These are phyloP conservation scores for Fusarium sp. DNA, from an alignment of 2,329 filamentous ascomycete species.

Conservation along the genomic window DNA sequence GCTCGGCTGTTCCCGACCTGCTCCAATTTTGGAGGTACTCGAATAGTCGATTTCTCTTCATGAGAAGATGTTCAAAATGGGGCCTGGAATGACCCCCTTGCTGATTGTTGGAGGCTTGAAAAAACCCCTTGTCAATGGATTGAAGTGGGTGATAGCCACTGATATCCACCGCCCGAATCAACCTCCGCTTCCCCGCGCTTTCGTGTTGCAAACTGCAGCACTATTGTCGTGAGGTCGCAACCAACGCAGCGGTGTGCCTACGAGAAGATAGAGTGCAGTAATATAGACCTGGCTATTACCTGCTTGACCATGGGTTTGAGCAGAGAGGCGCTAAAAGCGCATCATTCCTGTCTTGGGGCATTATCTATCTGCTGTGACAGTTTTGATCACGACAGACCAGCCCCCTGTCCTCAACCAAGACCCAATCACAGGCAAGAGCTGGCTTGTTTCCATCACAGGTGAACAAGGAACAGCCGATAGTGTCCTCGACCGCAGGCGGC, in stretches of 20 bases:
- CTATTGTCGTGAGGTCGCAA: constrained; percentile 29
- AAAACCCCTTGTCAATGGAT: constrained; percentile 12
- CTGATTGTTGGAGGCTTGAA: constrained; percentile 8
- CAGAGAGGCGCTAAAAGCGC: constrained; percentile 39
- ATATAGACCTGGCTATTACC: constrained; percentile 34
- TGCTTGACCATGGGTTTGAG: constrained; percentile 26
- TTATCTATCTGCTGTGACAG: constrained; percentile 41
- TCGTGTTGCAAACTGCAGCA: constrained; percentile 19
- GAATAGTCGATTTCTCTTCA: constrained; percentile 5
- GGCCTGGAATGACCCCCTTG: constrained; percentile 16
- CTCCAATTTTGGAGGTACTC: constrained; percentile 1
- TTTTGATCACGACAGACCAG: constrained; percentile 40
- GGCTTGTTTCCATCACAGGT: constrained; percentile 40
- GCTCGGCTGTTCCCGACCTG: constrained; percentile 4
- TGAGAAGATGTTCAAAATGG: constrained; percentile 8
- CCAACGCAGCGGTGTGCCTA: constrained; percentile 45
- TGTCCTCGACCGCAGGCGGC: background rate
- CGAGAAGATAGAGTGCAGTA: constrained; percentile 34
- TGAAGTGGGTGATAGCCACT: too few species aligned
- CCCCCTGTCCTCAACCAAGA: constrained; percentile 24
- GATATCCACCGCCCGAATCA: constrained; percentile 25
- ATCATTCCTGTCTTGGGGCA: constrained; percentile 32
- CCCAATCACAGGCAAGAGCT: constrained; percentile 36
- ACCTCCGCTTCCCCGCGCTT: constrained; percentile 38
- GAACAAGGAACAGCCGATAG: constrained; percentile 23